Conservation (phyloP, 2,329 filamentous ascomycete species). For the Polytolypa hystricis region DNA sequence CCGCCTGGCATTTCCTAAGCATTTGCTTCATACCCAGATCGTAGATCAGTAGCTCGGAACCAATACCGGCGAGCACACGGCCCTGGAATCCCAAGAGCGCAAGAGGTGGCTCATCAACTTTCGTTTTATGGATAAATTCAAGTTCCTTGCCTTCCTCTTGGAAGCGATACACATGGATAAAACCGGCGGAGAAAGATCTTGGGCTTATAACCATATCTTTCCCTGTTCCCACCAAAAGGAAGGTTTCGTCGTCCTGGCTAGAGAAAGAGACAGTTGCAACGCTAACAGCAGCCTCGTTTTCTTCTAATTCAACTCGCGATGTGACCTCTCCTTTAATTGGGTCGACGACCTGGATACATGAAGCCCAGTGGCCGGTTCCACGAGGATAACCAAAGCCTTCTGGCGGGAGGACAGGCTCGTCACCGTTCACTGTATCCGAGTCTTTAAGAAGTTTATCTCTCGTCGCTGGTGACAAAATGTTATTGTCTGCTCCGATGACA, state of each 20-base stretch:
- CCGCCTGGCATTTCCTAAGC: conserved; percentile 78
- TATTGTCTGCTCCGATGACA: conserved; percentile 86
- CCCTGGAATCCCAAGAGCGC: conserved; percentile 93
- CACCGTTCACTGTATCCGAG: conserved; percentile 58
- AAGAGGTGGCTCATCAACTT: conserved; percentile 76
- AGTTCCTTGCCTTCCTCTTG: conserved; percentile 75
- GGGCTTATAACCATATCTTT: conserved; percentile 79
- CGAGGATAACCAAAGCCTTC: conserved; percentile 83
- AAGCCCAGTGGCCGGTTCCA: conserved; percentile 81
- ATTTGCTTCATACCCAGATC: conserved; percentile 89
- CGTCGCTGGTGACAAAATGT: conserved; percentile 72
- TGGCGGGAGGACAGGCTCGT: conserved; percentile 58
- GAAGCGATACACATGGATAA: conserved; percentile 86
- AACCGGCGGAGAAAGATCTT: conserved; percentile 64
- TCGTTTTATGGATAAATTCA: conserved; percentile 94
- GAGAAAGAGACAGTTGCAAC: conserved; percentile 75
- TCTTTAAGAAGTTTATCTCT: conserved; percentile 64
- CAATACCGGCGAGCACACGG: conserved; percentile 73
- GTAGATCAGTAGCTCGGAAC: conserved; percentile 71
- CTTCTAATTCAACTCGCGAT: conserved; percentile 67
- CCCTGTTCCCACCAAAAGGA: conserved; percentile 86
- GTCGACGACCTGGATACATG: conserved; percentile 86
- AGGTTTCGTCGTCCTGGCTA: conserved; percentile 78
- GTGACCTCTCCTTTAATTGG: conserved; percentile 60
- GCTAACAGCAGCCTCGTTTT: conserved; percentile 87